These are phyloP conservation scores for Ogataea trehalophila DNA, from an alignment of 805 yeast genomes.

Conservation along the genomic window DNA sequence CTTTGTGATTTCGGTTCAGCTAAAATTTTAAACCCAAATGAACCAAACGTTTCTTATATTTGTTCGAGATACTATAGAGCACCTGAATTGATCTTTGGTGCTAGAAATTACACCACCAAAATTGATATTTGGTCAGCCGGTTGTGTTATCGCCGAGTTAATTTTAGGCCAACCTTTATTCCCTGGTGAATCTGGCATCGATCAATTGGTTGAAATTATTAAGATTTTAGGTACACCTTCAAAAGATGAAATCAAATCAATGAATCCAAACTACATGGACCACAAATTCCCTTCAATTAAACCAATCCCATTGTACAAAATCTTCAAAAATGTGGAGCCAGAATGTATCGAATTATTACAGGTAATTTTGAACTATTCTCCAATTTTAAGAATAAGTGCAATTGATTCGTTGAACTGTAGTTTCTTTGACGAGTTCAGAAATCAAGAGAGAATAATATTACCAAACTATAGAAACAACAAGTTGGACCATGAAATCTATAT, in stretches of 20 bases:
- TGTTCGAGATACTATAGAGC: conserved; percentile 97
- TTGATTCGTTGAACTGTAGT: conserved; percentile 44
- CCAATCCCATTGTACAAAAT: conserved; percentile 70
- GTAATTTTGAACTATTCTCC: conserved; percentile 68
- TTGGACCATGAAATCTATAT: conserved; percentile 31
- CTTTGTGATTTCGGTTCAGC: conserved; percentile 97
- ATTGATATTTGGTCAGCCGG: conserved; percentile 98
- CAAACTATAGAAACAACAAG: conserved; percentile 38
- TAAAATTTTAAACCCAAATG: conserved; percentile 79
- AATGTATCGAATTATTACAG: conserved; percentile 53
- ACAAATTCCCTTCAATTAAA: conserved; percentile 83
- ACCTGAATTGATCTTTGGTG: conserved; percentile 96
- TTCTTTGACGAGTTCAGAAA: conserved; percentile 53
- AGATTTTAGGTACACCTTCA: conserved; percentile 92
- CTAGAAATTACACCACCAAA: conserved; percentile 92
- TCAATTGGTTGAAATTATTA: conserved; percentile 93
- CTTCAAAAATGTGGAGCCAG: conserved; percentile 50
- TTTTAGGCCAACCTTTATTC: conserved; percentile 92
- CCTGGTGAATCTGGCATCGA: conserved; percentile 98
- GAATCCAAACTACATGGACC: conserved; percentile 98
- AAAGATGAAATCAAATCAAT: conserved; percentile 86
- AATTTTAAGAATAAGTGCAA: conserved; percentile 53
- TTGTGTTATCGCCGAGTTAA: conserved; percentile 95
- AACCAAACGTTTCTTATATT: conserved; percentile 93
- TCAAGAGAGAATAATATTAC: conserved; percentile 19